Evolutionary conservation across 2,329 filamentous ascomycete genomes (phyloP).

Genomic region (Lojkania enalia): DNA sequence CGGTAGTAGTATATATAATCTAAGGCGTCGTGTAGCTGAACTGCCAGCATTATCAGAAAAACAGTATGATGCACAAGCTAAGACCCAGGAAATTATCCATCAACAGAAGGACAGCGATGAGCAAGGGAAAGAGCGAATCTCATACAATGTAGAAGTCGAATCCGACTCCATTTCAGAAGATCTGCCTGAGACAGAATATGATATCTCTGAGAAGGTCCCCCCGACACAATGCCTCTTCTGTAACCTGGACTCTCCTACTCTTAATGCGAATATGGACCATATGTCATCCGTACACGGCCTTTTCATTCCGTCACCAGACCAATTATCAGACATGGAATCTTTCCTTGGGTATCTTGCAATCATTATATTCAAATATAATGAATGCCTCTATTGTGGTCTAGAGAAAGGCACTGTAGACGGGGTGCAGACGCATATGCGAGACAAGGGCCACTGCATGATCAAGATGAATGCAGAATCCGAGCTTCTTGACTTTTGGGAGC

Average conservation of each 20-base stretch:
- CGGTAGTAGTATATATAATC: slow-evolving; percentile 11
- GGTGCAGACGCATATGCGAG: slow-evolving; percentile 43
- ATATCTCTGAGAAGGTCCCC: slow-evolving; percentile 1
- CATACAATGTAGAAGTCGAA: slow-evolving; percentile 3
- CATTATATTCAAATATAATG: slow-evolving; percentile 29
- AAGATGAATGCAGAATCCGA: slow-evolving; percentile 39
- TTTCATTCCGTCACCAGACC: slow-evolving; percentile 27
- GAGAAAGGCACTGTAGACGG: slow-evolving; percentile 25
- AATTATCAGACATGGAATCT: slow-evolving; percentile 28
- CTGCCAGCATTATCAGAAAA: slow-evolving; percentile 9
- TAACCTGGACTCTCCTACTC: slow-evolving; percentile 17
- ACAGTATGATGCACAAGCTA: slow-evolving; percentile 8
- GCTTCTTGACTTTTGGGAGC: slow-evolving; percentile 39
- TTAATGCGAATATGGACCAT: slow-evolving; percentile 28
- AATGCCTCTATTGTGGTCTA: slow-evolving; percentile 43
- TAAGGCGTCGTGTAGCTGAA: slow-evolving; percentile 13
- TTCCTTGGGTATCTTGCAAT: slow-evolving; percentile 38
- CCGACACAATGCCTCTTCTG: slow-evolving; percentile 34
- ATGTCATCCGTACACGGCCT: slow-evolving; percentile 29
- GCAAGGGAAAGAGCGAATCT: slow-evolving; percentile 6
- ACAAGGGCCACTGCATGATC: slow-evolving; percentile 41
- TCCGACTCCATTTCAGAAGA: slow-evolving; percentile 5
- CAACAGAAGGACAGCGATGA: slow-evolving; percentile 1
- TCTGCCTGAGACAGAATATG: slow-evolving; percentile 3
- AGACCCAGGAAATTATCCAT: slow-evolving; percentile 3